Conservation (phyloP, 352 stramenopile species). For the Phytopythium oedochilum region DNA sequence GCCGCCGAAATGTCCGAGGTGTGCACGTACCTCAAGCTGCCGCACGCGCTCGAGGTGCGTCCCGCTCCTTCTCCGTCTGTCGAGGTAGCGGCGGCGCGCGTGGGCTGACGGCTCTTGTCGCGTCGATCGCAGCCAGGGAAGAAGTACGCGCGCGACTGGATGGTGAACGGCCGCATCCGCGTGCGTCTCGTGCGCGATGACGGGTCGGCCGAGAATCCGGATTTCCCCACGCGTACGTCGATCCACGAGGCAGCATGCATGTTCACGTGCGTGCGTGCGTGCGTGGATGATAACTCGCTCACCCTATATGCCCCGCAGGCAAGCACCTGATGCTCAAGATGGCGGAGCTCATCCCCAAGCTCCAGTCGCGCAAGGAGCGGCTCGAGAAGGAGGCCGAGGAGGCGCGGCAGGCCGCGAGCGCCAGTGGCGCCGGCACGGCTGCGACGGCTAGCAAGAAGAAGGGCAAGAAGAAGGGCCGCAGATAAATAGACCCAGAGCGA, state of each 20-base stretch:
- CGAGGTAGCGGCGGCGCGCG: too few relatives aligned
- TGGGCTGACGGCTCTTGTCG: too few relatives aligned
- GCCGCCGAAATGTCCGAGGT: conserved; percentile 84
- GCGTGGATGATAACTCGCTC: not conserved
- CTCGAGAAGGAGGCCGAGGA: conserved; percentile 69
- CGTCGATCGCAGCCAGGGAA: conserved; percentile 40
- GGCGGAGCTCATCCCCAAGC: conserved; percentile 81
- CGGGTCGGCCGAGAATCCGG: conserved; percentile 55
- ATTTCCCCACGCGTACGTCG: conserved; percentile 52
- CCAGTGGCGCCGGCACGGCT: conserved; percentile 16
- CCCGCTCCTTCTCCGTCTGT: too few relatives aligned
- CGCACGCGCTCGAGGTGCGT: conserved; percentile 69
- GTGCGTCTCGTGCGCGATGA: conserved; percentile 66
- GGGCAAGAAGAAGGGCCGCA: conserved; percentile 83
- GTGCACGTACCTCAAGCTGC: conserved; percentile 75
- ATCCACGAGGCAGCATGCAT: too few relatives aligned
- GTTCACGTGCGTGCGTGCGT: not conserved
- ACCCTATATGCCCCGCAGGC: not conserved
- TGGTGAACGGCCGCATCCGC: conserved; percentile 61
- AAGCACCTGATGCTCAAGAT: conserved; percentile 86
- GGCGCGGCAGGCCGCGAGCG: conserved; percentile 34
- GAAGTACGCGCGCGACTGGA: conserved; percentile 79
- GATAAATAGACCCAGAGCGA: conserved; percentile 38
- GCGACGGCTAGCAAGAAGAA: conserved; percentile 76
- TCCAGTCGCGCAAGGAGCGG: conserved; percentile 73